phyloP scores from a whole-genome alignment of 179 eudicot genomes.

The Heliamphora pulchella region DNA sequence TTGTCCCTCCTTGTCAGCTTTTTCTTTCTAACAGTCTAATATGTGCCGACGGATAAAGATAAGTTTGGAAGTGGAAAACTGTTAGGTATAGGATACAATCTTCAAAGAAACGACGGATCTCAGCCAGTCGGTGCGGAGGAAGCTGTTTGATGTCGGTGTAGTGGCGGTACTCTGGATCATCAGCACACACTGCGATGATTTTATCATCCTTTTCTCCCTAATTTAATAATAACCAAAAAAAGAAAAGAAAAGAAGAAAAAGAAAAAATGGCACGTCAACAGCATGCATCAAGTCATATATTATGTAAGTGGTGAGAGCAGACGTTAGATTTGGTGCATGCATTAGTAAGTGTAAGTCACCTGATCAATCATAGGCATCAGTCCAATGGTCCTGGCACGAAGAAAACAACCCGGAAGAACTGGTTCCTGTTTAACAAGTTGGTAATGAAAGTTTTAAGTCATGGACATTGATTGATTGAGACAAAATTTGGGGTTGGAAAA shows the following conservation, averaged over 20 bases:
- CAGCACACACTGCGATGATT: slow-evolving; percentile 89
- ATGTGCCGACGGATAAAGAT: no score
- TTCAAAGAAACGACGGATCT: slow-evolving; percentile 74
- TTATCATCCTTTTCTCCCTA: slow-evolving; percentile 81
- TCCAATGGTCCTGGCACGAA: slow-evolving; percentile 58
- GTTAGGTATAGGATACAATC: slow-evolving; percentile 58
- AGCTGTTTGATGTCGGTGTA: slow-evolving; percentile 71
- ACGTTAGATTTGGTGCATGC: background rate
- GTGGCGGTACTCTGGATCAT: slow-evolving; percentile 85
- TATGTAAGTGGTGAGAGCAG: no score
- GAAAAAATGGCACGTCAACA: background rate
- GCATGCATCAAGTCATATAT: background rate
- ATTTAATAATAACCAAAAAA: background rate
- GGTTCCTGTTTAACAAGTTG: slow-evolving; percentile 37
- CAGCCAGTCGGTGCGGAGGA: slow-evolving; percentile 72
- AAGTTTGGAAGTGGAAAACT: no score
- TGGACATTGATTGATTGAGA: no score
- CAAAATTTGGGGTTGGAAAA: no score
- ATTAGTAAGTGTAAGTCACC: slow-evolving; percentile 18
- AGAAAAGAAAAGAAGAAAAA: background rate
- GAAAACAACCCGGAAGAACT: slow-evolving; percentile 59
- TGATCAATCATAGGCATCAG: slow-evolving; percentile 77
- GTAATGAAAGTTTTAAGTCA: no score
- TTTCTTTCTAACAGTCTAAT: background rate
- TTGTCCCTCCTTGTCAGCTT: no score